Conservation (phyloP, 768 basidiomycete genomes). For the Leucocoprinus sp. region DNA sequence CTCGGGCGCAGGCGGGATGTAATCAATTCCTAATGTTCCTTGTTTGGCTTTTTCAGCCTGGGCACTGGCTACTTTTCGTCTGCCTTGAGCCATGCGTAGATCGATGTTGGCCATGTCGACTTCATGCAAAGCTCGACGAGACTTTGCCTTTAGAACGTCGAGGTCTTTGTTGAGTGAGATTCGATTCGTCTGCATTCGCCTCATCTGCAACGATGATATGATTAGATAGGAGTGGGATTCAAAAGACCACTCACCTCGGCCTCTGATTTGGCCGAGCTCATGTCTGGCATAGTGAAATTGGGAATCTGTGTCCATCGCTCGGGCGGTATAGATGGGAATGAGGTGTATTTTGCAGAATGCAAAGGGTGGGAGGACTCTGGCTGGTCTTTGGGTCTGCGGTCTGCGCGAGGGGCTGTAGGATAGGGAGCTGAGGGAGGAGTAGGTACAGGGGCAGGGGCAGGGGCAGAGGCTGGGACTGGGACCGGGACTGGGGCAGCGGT, state of each 20-base stretch:
- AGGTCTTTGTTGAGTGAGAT: slow-evolving; percentile 1
- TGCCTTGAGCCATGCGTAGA: slow-evolving; percentile 46
- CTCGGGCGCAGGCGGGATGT: neutral
- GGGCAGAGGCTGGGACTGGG: neutral
- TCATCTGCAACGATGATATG: neutral
- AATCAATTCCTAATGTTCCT: slow-evolving; percentile 56
- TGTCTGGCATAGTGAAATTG: slow-evolving; percentile 2
- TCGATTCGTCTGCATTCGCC: neutral
- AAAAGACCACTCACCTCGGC: neutral
- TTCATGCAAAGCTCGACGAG: slow-evolving; percentile 49
- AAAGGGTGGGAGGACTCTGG: neutral
- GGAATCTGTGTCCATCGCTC: neutral
- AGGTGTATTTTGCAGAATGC: neutral
- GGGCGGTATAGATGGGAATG: neutral
- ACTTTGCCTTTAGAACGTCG: neutral
- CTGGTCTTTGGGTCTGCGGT: slow-evolving; percentile 5
- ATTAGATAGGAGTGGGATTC: neutral
- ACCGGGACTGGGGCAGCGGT: neutral
- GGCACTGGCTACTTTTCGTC: slow-evolving; percentile 47
- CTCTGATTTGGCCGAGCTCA: neutral
- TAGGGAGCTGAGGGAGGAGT: slow-evolving; percentile 1
- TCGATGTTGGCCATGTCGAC: slow-evolving; percentile 54
- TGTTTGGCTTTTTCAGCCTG: slow-evolving; percentile 56
- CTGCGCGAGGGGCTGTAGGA: slow-evolving; percentile 9
- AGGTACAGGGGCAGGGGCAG: neutral